Evolutionary conservation across 208 protist genomes (phyloP), one percentile per base, ranked within the genome.

Genomic region (Leishmania aethiopica): DNA sequence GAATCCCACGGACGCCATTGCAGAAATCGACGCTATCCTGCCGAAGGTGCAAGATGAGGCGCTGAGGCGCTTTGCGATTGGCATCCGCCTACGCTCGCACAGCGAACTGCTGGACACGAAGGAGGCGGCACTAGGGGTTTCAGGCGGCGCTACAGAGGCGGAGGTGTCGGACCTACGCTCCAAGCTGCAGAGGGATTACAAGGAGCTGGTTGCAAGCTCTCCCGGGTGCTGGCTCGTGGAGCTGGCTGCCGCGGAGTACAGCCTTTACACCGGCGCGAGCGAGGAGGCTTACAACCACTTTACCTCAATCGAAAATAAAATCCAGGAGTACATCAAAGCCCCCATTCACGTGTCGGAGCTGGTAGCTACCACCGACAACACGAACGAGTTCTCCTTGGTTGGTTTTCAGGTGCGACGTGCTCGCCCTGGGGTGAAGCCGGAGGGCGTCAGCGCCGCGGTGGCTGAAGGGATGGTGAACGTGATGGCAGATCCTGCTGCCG

Each of bases 141-240:
- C 91, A 47, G 92, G 94, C 59, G 93, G 91, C 17, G 81, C 92
- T 55, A 97, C 91, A 17, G 93, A 96, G 88, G 79, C 93, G 11
- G 93, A 97, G 37, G 92, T 97, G 49, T 93, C 92, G 45, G 83
- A 88, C 25, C 72, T 96, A 55, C 91, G 94, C 37, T 80, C 84
- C 22, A 83, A 90, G 67, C 37, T 94, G 51, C 77, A 80, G 67
- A 81, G 84, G 13, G 93, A 93, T 75, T 96, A 96, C 88, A 90
- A 91, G 59, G 88, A 82, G 17, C 86, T 97, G 7, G 82, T 91
- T 40, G 60, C 75, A 57, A 81, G 62, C 80, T 95, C 92, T 32
- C 86, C 90, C 19, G 89, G 86, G 57, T 96, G 93, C 90, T 97
- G 93, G 94, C 75, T 97, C 28, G 87, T 95, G 28, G 86, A 93